phyloP scores from a whole-genome alignment of 164 flowering plant species.

The Vitis vinifera region ASM3070453v1 NC_081822.1:13777001-13777500 shows the following conservation, averaged over 20 bases:
- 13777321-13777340: slow-evolving; percentile 44
- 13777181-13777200: slow-evolving; percentile 54
- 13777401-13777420: slow-evolving; percentile 56
- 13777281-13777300: slow-evolving; percentile 49
- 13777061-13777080: slow-evolving; percentile 53
- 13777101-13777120: slow-evolving; percentile 57
- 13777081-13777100: slow-evolving; percentile 43
- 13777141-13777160: slow-evolving; percentile 48
- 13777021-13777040: slow-evolving; percentile 56
- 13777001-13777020: slow-evolving; percentile 54
- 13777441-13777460: slow-evolving; percentile 51
- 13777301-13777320: slow-evolving; percentile 44
- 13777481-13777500: slow-evolving; percentile 55
- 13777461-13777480: slow-evolving; percentile 44
- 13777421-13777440: slow-evolving; percentile 33
- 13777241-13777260: slow-evolving; percentile 43
- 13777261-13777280: slow-evolving; percentile 60
- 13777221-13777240: slow-evolving; percentile 54
- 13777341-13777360: slow-evolving; percentile 47
- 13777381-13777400: slow-evolving; percentile 44
- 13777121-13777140: slow-evolving; percentile 52
- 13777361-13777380: slow-evolving; percentile 50
- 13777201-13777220: slow-evolving; percentile 51
- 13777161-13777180: slow-evolving; percentile 44
- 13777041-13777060: slow-evolving; percentile 55